Evolutionary conservation across 306 rosid species (phyloP).

Genomic region (Ormosia semicastrata): DNA sequence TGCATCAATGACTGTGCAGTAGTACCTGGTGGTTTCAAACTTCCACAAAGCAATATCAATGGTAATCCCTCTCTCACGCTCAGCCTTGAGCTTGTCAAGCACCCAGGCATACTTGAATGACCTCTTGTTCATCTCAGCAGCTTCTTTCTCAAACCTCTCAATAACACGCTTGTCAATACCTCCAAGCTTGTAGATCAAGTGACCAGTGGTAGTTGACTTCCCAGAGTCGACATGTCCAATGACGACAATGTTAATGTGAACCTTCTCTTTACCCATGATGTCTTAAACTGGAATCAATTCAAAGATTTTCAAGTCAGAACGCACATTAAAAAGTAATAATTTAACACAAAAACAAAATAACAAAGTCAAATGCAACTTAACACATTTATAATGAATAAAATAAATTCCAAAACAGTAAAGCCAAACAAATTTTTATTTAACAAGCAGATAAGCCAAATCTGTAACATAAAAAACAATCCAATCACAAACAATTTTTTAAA

Average conservation of each 20-base stretch:
- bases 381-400: neutral
- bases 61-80: conserved; percentile 41
- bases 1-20: conserved; percentile 60
- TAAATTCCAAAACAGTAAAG: neutral
- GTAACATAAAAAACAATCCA: no score
- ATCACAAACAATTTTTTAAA: neutral
- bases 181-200: conserved; percentile 58
- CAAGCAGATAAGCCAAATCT: neutral
- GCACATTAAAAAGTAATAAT: neutral
- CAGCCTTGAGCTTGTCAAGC: conserved; percentile 40
- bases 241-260: conserved; percentile 47
- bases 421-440: neutral
- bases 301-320: neutral
- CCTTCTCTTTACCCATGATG: conserved; percentile 43
- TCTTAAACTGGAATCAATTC: neutral
- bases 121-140: conserved; percentile 44
- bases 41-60: conserved; percentile 48
- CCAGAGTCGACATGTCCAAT: conserved; percentile 57
- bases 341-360: neutral
- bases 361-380: neutral
- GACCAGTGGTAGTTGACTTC: conserved; percentile 47
- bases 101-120: conserved; percentile 44
- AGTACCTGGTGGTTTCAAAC: conserved; percentile 45
- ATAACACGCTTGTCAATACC: conserved; percentile 60
- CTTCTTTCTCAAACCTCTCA: conserved; percentile 51